These are phyloP conservation scores for Zygnema circumcarinatum DNA, from an alignment of 139 green algal genomes.

Conservation along the genomic window DNA sequence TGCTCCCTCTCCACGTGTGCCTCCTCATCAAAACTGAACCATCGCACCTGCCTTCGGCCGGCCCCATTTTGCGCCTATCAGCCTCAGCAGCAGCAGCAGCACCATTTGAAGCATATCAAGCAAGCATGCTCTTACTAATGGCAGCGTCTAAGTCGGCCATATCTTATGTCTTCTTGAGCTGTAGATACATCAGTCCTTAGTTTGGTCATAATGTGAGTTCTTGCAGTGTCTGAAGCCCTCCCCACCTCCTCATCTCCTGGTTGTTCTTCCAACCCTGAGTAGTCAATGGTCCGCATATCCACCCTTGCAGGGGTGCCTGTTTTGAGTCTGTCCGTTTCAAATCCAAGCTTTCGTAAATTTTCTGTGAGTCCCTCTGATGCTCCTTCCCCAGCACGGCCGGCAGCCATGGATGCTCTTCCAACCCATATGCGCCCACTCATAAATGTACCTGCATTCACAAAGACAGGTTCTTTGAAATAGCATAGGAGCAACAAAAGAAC, in stretches of 20 bases:
- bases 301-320: conserved; percentile 95
- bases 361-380: conserved; percentile 89
- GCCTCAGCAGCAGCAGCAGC: conserved; percentile 52
- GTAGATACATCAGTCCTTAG: too few species aligned
- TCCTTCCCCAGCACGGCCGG: conserved; percentile 89
- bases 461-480: neutral
- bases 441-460: conserved; percentile 90
- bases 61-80: conserved; percentile 51
- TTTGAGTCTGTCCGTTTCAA: conserved; percentile 93
- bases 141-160: too few species aligned
- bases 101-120: conserved; percentile 13
- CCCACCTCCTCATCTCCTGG: conserved; percentile 71
- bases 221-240: too few species aligned
- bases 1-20: conserved; percentile 78
- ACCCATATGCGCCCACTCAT: conserved; percentile 98
- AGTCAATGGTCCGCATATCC: conserved; percentile 87
- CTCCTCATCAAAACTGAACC: conserved; percentile 91
- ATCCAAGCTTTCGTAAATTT: conserved; percentile 81
- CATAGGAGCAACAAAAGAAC: neutral
- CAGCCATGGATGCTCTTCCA: conserved; percentile 80
- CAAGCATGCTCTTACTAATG: too few species aligned
- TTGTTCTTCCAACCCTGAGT: conserved; percentile 77
- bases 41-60: conserved; percentile 74
- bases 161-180: too few species aligned
- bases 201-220: too few species aligned